Evolutionary conservation across 2,329 filamentous ascomycete genomes (phyloP), one percentile per base, ranked within the genome.

Genomic region (Colletotrichum sp.): DNA sequence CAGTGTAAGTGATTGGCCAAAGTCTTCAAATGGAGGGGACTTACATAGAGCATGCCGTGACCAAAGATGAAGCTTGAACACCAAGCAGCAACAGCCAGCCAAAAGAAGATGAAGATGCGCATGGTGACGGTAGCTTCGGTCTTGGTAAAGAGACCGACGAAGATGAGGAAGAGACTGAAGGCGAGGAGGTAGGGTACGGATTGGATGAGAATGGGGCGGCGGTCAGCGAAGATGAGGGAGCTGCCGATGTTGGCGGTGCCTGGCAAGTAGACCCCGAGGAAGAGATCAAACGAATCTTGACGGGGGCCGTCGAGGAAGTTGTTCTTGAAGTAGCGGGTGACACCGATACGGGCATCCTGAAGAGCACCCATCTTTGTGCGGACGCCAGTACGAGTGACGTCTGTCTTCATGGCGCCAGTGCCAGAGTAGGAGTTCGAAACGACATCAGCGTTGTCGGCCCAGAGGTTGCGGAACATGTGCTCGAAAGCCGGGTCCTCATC

Each of bases 371-470:
- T 91, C 82, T 93, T 95, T 34, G 97, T 99, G 70, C 98, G 92
- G 81, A 94, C 93, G 66, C 96, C 98, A 3, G 95, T 95, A n/a
- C 97, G 93, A 4, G 97, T 99, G 80, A 98, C 95, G 83, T 99
- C 98, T 0, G 97, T 99, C 90, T 99, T 99, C 87, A 99, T 92
- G 68, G 97, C 97, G 5, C 97, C 98, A 1, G 98, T 99, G 71
- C 97, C 97, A 2, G 97, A 97, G 85, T 99, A 99, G 1, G 95
- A 93, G 79, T 92, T 94, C 22, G 96, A 98, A 39, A 99, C 96
- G 28, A 98, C 94, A 83, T 99, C 97, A 72, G 98, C 97, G 81
- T 99, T 99, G 86, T 99, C 97, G 34, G 97, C 97, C 97, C 97
- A 99, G 19, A 98, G 90, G 85, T 98, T 98, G 79, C 97, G 95